phyloP scores from a whole-genome alignment of 208 protist species.

The Leishmania lainsoni region DNA sequence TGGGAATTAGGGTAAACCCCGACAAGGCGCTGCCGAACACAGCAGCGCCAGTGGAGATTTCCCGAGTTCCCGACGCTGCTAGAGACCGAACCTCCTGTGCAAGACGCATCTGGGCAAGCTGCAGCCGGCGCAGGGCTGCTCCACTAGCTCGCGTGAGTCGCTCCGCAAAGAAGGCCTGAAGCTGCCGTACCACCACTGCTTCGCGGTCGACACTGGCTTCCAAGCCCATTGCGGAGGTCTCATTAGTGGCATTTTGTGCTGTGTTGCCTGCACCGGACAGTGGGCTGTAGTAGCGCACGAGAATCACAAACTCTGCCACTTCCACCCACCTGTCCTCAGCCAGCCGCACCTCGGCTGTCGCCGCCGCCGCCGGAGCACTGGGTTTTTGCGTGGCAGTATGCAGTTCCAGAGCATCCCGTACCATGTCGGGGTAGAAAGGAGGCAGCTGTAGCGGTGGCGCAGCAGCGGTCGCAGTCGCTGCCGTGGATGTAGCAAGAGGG shows the following conservation, averaged over 20 bases:
- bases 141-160: conserved; percentile 3
- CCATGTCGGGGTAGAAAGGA: conserved; percentile 72
- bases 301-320: conserved; percentile 63
- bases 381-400: conserved; percentile 9
- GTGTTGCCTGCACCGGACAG: neutral
- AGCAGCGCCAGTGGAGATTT: neutral
- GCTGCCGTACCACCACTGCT: conserved; percentile 19
- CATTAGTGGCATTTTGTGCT: neutral
- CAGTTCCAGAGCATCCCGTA: conserved; percentile 46
- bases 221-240: neutral
- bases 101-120: conserved; percentile 15
- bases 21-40: neutral
- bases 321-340: conserved; percentile 62
- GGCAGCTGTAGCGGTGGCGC: neutral
- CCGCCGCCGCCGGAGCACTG: neutral
- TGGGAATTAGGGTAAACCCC: conserved; percentile 52
- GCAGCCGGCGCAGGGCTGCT: conserved; percentile 22
- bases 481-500: neutral
- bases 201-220: neutral
- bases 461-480: neutral
- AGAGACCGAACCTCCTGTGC: neutral
- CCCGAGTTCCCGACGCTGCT: neutral
- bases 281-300: conserved; percentile 53
- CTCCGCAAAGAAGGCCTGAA: conserved; percentile 23
- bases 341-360: conserved; percentile 8